Evolutionary conservation across 768 basidiomycete genomes (phyloP).

Genomic region (Clitopilus passeckerianus): DNA sequence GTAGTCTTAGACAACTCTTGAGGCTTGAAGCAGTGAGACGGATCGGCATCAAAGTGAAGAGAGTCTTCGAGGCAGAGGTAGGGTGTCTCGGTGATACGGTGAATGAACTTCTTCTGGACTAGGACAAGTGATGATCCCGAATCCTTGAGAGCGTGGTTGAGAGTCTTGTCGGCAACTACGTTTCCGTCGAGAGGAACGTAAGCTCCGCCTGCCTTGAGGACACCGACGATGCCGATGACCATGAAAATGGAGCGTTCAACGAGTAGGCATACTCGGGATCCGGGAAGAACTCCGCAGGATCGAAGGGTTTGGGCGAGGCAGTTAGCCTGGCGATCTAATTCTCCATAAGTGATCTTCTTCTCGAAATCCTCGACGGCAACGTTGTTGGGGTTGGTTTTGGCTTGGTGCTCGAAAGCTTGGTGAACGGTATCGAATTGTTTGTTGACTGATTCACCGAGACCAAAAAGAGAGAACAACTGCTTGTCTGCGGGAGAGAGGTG

Average conservation of each 20-base stretch:
- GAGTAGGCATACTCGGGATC: slow-evolving; percentile 48
- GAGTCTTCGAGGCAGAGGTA: slow-evolving; percentile 25
- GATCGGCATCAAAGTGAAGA: slow-evolving; percentile 17
- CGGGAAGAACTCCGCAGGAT: slow-evolving; percentile 35
- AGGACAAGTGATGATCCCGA: slow-evolving; percentile 38
- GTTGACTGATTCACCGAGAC: slow-evolving; percentile 30
- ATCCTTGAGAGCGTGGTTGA: slow-evolving; percentile 44
- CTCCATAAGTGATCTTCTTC: slow-evolving; percentile 42
- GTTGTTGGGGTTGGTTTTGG: slow-evolving; percentile 28
- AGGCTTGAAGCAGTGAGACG: slow-evolving; percentile 27
- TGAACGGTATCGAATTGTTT: slow-evolving; percentile 46
- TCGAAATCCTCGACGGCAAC: slow-evolving; percentile 47
- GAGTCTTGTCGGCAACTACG: slow-evolving; percentile 46
- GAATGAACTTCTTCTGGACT: slow-evolving; percentile 32
- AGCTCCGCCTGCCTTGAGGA: slow-evolving; percentile 51
- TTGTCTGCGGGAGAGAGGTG: slow-evolving; percentile 34
- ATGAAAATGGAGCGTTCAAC: slow-evolving; percentile 48
- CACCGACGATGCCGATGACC: slow-evolving; percentile 47
- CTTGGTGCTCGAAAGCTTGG: slow-evolving; percentile 50
- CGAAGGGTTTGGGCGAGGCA: slow-evolving; percentile 39
- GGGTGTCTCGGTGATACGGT: slow-evolving; percentile 26
- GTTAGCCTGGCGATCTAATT: slow-evolving; percentile 43
- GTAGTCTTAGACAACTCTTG: slow-evolving; percentile 28
- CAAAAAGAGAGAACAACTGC: slow-evolving; percentile 38
- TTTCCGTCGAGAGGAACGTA: slow-evolving; percentile 57